Evolutionary conservation across 2,329 filamentous ascomycete genomes (phyloP), one percentile per base, ranked within the genome.

Genomic region (Exophiala bonariae): DNA sequence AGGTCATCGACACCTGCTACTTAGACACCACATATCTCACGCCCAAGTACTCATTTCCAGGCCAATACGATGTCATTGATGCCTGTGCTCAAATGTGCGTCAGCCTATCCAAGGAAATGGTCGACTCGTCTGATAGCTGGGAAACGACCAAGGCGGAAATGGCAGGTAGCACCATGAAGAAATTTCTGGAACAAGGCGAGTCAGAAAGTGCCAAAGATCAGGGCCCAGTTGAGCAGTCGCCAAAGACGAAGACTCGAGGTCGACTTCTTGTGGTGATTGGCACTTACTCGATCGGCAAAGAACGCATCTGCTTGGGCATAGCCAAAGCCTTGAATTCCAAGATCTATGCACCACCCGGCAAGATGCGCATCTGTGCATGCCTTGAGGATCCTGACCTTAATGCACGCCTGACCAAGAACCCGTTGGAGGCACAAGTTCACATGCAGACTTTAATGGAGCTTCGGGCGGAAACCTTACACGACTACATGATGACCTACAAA

Each of bases 371-470:
- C 19, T 91, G 89, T 68, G 77, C 80, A 17, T 89, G 89, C 55
- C 79, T 99, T 1, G 90, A 90, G 63, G 92, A 97, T 63, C 77
- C 86, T 0, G 91, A 96, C 62, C 78, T 99, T 3, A 75, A 83
- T 19, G 77, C 80, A 0, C 79, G 89, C 3, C 79, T 99, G 60
- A 99, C 93, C 0, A 77, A 78, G 6, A 75, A 96, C 63, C 90
- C 93, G 0, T 72, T 79, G 17, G 87, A 89, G 59, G 93, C 93
- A 0, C 92, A 97, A 67, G 90, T 99, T 0, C 93, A 99, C 69
- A 96, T 99, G 91, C 95, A 96, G 59, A 90, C 87, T 60, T 77
- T 99, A 8, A 93, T 93, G 77, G 92, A 97, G 66, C 90, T 99
- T 57, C 85, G 90, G 19, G 84, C 90, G 26, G 91, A 96, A 57